Base-by-base conservation (phyloP, 139 green algal species). In the Chlorella sorokiniana region DNA sequence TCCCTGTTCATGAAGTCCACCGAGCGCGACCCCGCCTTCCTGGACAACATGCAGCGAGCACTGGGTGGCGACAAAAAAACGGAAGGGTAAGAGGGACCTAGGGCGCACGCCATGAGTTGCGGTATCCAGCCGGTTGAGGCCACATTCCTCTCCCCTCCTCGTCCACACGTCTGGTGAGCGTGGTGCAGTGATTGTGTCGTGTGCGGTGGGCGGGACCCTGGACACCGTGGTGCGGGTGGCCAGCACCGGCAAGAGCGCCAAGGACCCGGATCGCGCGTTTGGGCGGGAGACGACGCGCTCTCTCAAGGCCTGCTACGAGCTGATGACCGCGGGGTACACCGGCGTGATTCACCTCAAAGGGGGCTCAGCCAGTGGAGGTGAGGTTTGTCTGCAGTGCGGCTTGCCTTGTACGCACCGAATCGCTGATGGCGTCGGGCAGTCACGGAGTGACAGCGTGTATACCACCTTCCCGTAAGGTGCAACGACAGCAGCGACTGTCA, bases 221-320 rank as follows among this genome's bases (percentile, higher is more conserved):
- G 90, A 93, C 41, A 91, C 87, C 0, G 51, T 91, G 63, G 74
- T 93, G 42, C 35, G 76, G 37, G 74, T 88, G 42, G 64, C 64
- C 4, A 69, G 25, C 41, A 89, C 82, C 8, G 70, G 88, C 61
- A 89, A 89, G 59, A 37, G 37, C 29, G 86, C 86, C 62, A 83
- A 88, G 31, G 93, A 96, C 82, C 87, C 88, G 22, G 93, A 96
- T 52, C 77, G 93, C 25, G 54, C 73, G 0, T 96, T 96, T 86
- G 93, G 93, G 10, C 74, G 92, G 3, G 93, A 97, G 85, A 88
- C n/a, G n/a, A n/a, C 84, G 10, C 85, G 93, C 56, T 91, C 85
- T 23, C 88, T 97, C 62, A 97, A 97, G 83, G 93, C 90, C 7
- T 92, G 87, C 56, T 93, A 94, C 69, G 91, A 96, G 81, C 77